Conservation (phyloP, 1,284 basidiomycete genomes). For the Naganishia sp. region DNA sequence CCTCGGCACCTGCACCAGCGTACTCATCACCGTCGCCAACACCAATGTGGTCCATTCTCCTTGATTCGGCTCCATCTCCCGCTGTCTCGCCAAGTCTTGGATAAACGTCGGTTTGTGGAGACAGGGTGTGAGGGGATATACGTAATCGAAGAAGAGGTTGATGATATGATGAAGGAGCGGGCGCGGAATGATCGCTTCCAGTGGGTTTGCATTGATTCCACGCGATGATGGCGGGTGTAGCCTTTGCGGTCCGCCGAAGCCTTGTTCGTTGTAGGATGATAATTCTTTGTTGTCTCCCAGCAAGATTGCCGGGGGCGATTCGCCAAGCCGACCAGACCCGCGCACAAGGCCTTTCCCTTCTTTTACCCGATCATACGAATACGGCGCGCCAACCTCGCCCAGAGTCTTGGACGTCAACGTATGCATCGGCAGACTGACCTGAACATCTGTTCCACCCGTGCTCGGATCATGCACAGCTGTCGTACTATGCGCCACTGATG, state of each 20-base stretch:
- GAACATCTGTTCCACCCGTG: conserved; percentile 12
- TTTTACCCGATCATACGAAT: conserved; percentile 1
- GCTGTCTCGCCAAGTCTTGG: conserved; percentile 70
- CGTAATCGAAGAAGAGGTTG: conserved; percentile 82
- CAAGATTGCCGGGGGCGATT: no score
- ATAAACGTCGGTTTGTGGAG: conserved; percentile 69
- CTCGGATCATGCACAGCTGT: conserved; percentile 24
- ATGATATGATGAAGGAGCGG: conserved; percentile 59
- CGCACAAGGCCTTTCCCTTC: no score
- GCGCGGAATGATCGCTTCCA: conserved; percentile 48
- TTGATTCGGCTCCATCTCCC: conserved; percentile 73
- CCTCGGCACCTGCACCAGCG: conserved; percentile 61
- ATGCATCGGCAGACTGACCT: conserved; percentile 21
- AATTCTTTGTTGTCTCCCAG: neutral
- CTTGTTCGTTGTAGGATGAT: neutral
- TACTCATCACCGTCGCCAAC: conserved; percentile 78
- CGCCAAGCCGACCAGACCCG: neutral
- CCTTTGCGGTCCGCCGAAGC: neutral
- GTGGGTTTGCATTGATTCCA: conserved; percentile 38
- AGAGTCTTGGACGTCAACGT: conserved; percentile 22
- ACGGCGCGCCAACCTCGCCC: conserved; percentile 21
- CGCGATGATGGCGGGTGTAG: neutral
- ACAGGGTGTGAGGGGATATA: conserved; percentile 73
- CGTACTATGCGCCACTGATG: conserved; percentile 8
- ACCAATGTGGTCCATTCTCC: conserved; percentile 74